Conservation (phyloP, 768 basidiomycete species). For the Bullera alba region DNA sequence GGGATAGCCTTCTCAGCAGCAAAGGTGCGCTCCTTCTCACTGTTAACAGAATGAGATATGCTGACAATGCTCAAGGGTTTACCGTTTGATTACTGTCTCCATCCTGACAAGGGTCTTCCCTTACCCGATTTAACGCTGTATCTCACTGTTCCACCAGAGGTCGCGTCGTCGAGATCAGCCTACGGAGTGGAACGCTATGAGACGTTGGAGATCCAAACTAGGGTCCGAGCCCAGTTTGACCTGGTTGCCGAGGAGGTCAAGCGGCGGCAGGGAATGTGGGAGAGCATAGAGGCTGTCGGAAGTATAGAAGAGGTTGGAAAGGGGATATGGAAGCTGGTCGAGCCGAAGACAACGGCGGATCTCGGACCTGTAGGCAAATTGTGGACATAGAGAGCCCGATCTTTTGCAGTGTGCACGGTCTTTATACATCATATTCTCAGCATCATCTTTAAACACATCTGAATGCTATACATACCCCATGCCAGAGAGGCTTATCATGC, state of each 20-base stretch:
- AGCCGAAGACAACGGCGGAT: not conserved
- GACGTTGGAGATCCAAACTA: slow-evolving; percentile 29
- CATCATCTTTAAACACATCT: too few relatives aligned
- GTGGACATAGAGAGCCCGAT: not conserved
- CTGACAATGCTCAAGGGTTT: slow-evolving; percentile 48
- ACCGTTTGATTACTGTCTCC: slow-evolving; percentile 72
- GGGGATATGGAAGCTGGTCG: slow-evolving; percentile 22
- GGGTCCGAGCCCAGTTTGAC: slow-evolving; percentile 30
- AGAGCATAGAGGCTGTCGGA: slow-evolving; percentile 27
- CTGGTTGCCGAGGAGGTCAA: slow-evolving; percentile 27
- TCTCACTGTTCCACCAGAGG: slow-evolving; percentile 69
- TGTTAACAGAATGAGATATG: not conserved
- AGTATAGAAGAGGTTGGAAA: slow-evolving; percentile 32
- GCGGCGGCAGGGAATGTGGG: slow-evolving; percentile 29
- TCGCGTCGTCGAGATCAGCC: slow-evolving; percentile 63
- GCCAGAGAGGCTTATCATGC: too few relatives aligned
- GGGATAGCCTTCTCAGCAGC: slow-evolving; percentile 72
- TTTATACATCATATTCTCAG: too few relatives aligned
- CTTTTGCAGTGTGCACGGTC: too few relatives aligned
- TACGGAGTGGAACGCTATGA: slow-evolving; percentile 87
- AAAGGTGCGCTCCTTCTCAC: slow-evolving; percentile 42
- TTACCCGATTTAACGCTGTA: slow-evolving; percentile 82
- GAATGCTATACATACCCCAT: too few relatives aligned
- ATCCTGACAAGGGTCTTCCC: slow-evolving; percentile 80
- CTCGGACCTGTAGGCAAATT: not conserved